These are phyloP conservation scores for Osmozyma mogii DNA, from an alignment of 805 yeast genomes.

Conservation along the genomic window DNA sequence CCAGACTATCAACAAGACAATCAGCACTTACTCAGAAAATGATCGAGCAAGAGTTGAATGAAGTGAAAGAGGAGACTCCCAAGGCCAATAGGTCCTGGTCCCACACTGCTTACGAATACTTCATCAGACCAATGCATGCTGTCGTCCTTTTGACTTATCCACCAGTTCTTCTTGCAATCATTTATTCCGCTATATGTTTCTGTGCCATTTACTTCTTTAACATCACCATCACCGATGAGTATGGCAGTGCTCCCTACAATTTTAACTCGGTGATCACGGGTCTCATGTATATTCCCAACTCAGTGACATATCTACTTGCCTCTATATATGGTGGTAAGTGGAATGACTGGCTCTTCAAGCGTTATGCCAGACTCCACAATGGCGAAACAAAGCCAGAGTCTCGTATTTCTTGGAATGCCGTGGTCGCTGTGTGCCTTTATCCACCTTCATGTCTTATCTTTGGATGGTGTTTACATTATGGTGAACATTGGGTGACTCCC, in stretches of 20 bases:
- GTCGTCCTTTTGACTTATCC: conserved; percentile 58
- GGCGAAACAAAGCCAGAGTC: conserved; percentile 72
- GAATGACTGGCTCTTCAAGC: conserved; percentile 55
- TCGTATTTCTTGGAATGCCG: conserved; percentile 67
- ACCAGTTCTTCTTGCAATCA: conserved; percentile 60
- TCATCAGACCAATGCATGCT: conserved; percentile 55
- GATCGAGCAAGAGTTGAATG: conserved; percentile 16
- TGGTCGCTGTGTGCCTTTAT: conserved; percentile 51
- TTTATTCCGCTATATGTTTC: conserved; percentile 65
- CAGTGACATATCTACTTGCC: conserved; percentile 67
- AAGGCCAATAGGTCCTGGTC: conserved; percentile 3
- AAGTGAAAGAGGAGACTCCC: conserved; percentile 9
- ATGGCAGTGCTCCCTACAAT: conserved; percentile 59
- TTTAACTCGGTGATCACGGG: conserved; percentile 63
- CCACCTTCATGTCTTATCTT: conserved; percentile 64
- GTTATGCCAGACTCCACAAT: conserved; percentile 46
- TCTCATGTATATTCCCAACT: conserved; percentile 74
- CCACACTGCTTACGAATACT: conserved; percentile 35
- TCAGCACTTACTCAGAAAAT: conserved; percentile 24
- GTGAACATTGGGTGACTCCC: conserved; percentile 70
- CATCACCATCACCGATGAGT: conserved; percentile 60
- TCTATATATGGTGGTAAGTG: conserved; percentile 77
- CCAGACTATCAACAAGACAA: conserved; percentile 27
- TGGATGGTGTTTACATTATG: conserved; percentile 73
- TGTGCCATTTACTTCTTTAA: conserved; percentile 66